Base-by-base conservation (phyloP, 2,329 filamentous ascomycete genomes). In the Colletotrichum sp. region DNA sequence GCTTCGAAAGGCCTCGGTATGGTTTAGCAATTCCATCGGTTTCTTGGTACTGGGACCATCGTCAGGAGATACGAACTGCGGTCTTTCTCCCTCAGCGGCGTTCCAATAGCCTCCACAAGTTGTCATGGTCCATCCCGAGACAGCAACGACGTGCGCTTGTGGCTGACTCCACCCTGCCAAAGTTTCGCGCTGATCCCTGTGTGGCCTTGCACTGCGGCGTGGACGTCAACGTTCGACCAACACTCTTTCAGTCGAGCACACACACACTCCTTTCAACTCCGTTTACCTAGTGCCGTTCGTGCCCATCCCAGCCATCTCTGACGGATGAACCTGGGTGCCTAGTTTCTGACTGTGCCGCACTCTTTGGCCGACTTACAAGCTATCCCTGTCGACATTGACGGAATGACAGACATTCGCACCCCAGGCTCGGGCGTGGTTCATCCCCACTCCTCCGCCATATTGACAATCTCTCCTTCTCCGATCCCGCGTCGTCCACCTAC, bases 151-250 rank as follows among this genome's bases (percentile, higher is more conserved):
- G 68, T 55, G 57, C 68, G 63, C 55, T 60, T 72, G 57, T 72
- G 69, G 73, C 73, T 75, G 73, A 68, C 63, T 64, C 73, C 55
- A 60, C 68, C 63, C 52, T 36, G 30, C 44, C 64, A 66, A 59
- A 24, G 63, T 75, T 68, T 52, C 44, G 55, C 24, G 63, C 69
- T 68, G 73, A 71, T 71, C 72, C 52, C 48, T 57, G 66, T 22
- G 15, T 24, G n/a, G 15, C 65, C 48, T 22, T 44, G 18, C 26
- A 8, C 32, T 34, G 44, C 44, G 44, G 67, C 57, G 60, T 63
- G 66, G 55, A 32, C 32, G 72, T 71, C 72, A 28, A 70, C 48
- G 16, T 70, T 18, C 36, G 16, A 26, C 39, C 28, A 64, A 34
- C n/a, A 22, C 32, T 36, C 32, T 8, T 34, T 15, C 30, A 63